phyloP scores from a whole-genome alignment of 345 rosid species.

The Ceriops decandra region DNA sequence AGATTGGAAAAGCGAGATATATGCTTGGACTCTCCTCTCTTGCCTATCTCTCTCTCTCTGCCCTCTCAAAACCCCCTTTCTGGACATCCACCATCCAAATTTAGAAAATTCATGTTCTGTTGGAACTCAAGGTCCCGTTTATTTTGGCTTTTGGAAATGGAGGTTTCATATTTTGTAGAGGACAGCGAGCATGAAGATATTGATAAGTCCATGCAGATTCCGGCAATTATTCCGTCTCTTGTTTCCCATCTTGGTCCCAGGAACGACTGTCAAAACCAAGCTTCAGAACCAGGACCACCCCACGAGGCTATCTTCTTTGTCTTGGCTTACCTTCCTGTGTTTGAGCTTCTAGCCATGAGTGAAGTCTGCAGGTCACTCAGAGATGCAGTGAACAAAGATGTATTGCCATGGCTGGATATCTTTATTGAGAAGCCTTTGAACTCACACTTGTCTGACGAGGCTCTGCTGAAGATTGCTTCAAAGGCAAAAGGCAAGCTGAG shows the following conservation, averaged over 20 bases:
- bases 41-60: not conserved
- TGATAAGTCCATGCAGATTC: not conserved
- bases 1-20: not conserved
- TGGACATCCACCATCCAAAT: too few relatives aligned
- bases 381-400: conserved; percentile 46
- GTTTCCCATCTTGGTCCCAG: not conserved
- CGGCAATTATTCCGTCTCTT: not conserved
- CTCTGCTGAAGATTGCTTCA: conserved; percentile 38
- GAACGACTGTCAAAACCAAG: not conserved
- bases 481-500: conserved; percentile 53
- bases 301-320: conserved; percentile 55
- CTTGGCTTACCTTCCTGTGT: conserved; percentile 54
- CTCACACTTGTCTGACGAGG: conserved; percentile 45
- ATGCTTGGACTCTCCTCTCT: too few relatives aligned
- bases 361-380: conserved; percentile 45
- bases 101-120: not conserved
- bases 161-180: not conserved
- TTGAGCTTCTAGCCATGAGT: conserved; percentile 53
- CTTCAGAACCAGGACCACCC: conserved; percentile 33
- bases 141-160: not conserved
- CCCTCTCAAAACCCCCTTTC: not conserved
- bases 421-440: conserved; percentile 42
- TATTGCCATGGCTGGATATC: conserved; percentile 53
- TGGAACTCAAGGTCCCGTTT: not conserved
- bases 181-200: not conserved